Base-by-base conservation (phyloP, 2,329 filamentous ascomycete genomes). In the Cadophora sp. region DNA sequence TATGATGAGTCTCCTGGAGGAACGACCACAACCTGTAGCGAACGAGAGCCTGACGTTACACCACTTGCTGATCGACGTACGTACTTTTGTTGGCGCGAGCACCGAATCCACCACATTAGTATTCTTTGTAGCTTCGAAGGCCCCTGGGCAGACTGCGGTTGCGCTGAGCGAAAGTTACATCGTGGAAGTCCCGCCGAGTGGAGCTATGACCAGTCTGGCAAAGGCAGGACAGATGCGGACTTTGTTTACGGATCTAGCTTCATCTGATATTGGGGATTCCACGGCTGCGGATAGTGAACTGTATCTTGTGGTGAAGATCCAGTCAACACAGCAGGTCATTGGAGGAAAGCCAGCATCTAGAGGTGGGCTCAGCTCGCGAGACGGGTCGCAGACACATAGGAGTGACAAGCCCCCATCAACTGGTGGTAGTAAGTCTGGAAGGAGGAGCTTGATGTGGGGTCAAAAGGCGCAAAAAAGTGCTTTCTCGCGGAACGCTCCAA, bases 1-100 rank as follows among this genome's bases (percentile, higher is more conserved):
- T 4, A 88, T 94, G 77, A 99, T 99, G 96, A 97, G 94, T 79
- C 86, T 98, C 75, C 84, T 99, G 56, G 91, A 97, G 67, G 91
- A 92, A 73, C 88, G 90, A n/a, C 94, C 94, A 0, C 86, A 87
- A 24, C 84, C 87, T 4, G 83, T 87, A 11, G 80, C 87, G 19
- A 94, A 91, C 73, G 84, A 93, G 73, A 85, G 90, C 61, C 89
- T 88, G 0, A 85, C 92, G 43, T 82, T 97, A 64, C 92, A 97
- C 77, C 91, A 98, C 74, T 80, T 97, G 5, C 84, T 97, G 68
- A 86, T 97, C 34, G 93, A 97, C 74, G 86, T 98, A 69, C 94
- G 92, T 75, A 90, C 91, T 9, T 91, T 97, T 70, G 89, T 91
- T 0, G 93, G 93, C 16, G 88, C 91, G 40, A 89, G 91, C 0